Conservation (phyloP, 768 basidiomycete genomes). For the Tylopilus subfusipes region DNA sequence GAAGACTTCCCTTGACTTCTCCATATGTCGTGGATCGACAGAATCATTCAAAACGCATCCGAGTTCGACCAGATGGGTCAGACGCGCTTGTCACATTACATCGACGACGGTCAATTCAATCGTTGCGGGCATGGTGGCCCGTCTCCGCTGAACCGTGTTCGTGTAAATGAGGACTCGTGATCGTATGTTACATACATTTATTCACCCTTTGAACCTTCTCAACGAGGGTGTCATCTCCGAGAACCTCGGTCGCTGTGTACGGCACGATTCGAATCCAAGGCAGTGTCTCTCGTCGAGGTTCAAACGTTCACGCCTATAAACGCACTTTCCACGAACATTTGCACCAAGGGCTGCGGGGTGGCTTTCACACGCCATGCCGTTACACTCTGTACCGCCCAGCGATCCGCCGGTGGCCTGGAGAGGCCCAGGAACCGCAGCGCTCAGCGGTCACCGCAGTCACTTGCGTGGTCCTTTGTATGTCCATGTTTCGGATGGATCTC, state of each 20-base stretch:
- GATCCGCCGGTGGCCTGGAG: not conserved
- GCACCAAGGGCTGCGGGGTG: not conserved
- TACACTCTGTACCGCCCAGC: not conserved
- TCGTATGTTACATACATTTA: not conserved
- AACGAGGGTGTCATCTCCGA: not conserved
- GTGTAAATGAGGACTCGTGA: not conserved
- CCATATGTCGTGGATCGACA: not conserved
- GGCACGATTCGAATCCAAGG: not conserved
- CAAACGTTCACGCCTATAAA: not conserved
- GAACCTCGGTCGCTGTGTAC: not conserved
- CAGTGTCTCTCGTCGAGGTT: not conserved
- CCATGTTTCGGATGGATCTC: not conserved
- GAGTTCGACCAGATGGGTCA: not conserved
- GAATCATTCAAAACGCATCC: not conserved
- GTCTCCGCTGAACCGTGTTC: no score
- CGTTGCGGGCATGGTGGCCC: not conserved
- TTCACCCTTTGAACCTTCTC: no score
- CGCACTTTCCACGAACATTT: not conserved
- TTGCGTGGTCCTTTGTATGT: not conserved
- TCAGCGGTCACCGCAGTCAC: not conserved
- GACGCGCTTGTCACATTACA: not conserved
- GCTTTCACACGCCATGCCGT: not conserved
- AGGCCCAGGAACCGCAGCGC: slow-evolving; percentile 15
- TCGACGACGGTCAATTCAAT: not conserved
- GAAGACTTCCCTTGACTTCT: not conserved